phyloP scores from a whole-genome alignment of 2,329 filamentous ascomycete genomes.

The Magnaporthales sp. region DNA sequence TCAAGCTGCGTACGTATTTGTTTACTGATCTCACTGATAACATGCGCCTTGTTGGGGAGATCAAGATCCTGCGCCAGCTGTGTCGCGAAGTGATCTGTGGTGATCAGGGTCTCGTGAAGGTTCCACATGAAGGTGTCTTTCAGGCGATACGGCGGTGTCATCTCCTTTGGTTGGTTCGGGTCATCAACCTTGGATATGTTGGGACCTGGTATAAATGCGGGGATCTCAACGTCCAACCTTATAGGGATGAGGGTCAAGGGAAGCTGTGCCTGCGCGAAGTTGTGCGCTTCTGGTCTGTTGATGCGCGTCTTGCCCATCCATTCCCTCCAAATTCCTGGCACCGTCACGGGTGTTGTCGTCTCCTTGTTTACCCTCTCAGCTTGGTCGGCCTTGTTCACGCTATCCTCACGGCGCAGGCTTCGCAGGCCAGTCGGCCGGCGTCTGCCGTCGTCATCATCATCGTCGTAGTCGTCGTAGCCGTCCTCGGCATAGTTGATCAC shows the following conservation, averaged over 20 bases:
- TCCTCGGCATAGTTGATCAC: constrained; percentile 98
- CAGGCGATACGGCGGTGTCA: constrained; percentile 75
- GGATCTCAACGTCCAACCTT: constrained; percentile 89
- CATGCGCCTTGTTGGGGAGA: constrained; percentile 62
- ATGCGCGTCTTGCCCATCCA: constrained; percentile 75
- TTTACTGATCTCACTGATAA: constrained; percentile 76
- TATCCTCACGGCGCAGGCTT: constrained; percentile 72
- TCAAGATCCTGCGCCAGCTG: constrained; percentile 88
- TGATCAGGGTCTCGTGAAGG: constrained; percentile 85
- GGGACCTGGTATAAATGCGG: constrained; percentile 61
- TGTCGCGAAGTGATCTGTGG: constrained; percentile 92
- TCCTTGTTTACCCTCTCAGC: constrained; percentile 79
- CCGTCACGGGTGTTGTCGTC: constrained; percentile 64
- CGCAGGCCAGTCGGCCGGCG: constrained; percentile 77
- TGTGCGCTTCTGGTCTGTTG: constrained; percentile 49
- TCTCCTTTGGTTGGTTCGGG: constrained; percentile 62
- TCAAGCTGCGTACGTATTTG: constrained; percentile 94
- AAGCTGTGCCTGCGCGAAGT: constrained; percentile 60
- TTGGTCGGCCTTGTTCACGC: constrained; percentile 51
- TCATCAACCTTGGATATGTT: constrained; percentile 61
- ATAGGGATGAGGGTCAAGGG: constrained; percentile 91
- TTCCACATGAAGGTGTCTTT: constrained; percentile 99
- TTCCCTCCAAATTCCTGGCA: constrained; percentile 88
- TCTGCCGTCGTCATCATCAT: constrained; percentile 66
- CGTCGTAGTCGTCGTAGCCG: constrained; percentile 72